Percentiles rank a stretch among this genome's conserved stretches.
These are phyloP conservation scores for Cercospora nicotianae DNA, from an alignment of 2,329 filamentous ascomycete genomes.

Conservation along the genomic window DNA sequence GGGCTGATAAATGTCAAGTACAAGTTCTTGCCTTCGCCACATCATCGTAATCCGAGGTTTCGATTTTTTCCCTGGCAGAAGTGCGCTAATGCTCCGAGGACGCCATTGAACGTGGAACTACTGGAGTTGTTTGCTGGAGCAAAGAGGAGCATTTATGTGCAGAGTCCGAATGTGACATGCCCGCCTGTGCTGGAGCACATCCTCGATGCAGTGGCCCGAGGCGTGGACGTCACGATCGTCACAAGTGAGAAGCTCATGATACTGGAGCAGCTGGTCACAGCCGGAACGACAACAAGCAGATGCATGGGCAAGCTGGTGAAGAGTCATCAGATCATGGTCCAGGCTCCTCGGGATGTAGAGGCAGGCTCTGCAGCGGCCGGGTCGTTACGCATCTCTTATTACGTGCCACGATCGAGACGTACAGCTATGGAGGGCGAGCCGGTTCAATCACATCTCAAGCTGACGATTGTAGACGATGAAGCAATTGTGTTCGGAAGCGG, in stretches of 20 bases:
- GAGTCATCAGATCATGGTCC: slow-evolving; percentile 47
- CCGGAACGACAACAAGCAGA: slow-evolving; percentile 69
- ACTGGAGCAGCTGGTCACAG: slow-evolving; percentile 76
- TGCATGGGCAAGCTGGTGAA: slow-evolving; percentile 62
- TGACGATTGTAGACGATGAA: slow-evolving; percentile 69
- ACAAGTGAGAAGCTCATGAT: slow-evolving; percentile 46
- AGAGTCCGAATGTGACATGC: slow-evolving; percentile 77
- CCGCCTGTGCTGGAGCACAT: slow-evolving; percentile 63
- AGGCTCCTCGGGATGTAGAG: slow-evolving; percentile 44
- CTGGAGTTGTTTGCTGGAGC: slow-evolving; percentile 62
- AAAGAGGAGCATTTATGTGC: slow-evolving; percentile 61
- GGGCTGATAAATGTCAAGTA: slow-evolving; percentile 47
- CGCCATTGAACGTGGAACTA: slow-evolving; percentile 67
- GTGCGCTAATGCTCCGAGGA: slow-evolving; percentile 56
- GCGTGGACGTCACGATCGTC: slow-evolving; percentile 60
- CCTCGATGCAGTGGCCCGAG: slow-evolving; percentile 60
- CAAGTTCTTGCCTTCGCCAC: slow-evolving; percentile 71
- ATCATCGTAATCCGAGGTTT: slow-evolving; percentile 68
- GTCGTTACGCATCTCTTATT: slow-evolving; percentile 60
- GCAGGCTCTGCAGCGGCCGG: slow-evolving; percentile 49
- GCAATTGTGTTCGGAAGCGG: slow-evolving; percentile 73
- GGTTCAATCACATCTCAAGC: slow-evolving; percentile 74
- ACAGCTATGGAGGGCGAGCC: slow-evolving; percentile 50
- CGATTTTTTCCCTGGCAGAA: slow-evolving; percentile 56
- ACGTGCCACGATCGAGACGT: slow-evolving; percentile 46